Percentiles rank a stretch among this genome's conserved stretches.
These are phyloP conservation scores for Singerocomus inundabilis DNA, from an alignment of 1,284 basidiomycete genomes.

Conservation along the genomic window DNA sequence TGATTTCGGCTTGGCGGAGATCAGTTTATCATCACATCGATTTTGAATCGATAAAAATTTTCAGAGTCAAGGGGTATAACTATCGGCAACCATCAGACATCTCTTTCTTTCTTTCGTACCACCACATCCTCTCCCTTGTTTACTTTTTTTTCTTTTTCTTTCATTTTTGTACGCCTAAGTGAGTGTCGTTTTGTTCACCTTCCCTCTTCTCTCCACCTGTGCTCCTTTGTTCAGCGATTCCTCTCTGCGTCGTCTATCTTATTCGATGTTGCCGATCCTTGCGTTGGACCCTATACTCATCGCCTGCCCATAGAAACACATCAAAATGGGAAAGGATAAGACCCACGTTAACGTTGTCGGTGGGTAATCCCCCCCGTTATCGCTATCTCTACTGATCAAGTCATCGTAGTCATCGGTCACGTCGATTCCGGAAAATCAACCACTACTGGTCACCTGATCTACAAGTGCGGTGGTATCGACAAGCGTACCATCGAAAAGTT, in stretches of 20 bases:
- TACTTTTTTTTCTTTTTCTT: constrained; percentile 36
- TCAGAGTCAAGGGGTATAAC: constrained; percentile 49
- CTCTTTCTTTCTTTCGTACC: constrained; percentile 45
- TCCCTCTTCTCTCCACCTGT: constrained; percentile 1
- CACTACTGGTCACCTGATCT: constrained; percentile 99
- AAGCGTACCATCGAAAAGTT: constrained; percentile 99
- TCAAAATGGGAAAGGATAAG: constrained; percentile 90
- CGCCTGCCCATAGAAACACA: constrained; percentile 40
- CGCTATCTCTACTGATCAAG: constrained; percentile 22
- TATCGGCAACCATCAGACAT: constrained; percentile 49
- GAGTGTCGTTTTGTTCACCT: constrained; percentile 24
- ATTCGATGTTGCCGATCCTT: constrained; percentile 26
- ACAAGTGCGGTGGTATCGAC: constrained; percentile 99
- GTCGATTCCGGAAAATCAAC: constrained; percentile 99
- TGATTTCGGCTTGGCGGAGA: constrained; percentile 14
- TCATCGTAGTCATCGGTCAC: constrained; percentile 86
- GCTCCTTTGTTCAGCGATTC: not conserved
- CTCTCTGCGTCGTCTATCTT: constrained; percentile 16
- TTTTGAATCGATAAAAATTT: constrained; percentile 58
- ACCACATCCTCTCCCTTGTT: constrained; percentile 47
- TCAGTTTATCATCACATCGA: constrained; percentile 53
- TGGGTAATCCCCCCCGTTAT: constrained; percentile 41
- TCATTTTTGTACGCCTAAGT: constrained; percentile 47
- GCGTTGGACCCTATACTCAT: constrained; percentile 34
- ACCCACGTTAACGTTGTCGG: constrained; percentile 90